These are phyloP conservation scores for Debaryomycetaceae sp. DNA, from an alignment of 1,139 yeast genomes.

Conservation along the genomic window DNA sequence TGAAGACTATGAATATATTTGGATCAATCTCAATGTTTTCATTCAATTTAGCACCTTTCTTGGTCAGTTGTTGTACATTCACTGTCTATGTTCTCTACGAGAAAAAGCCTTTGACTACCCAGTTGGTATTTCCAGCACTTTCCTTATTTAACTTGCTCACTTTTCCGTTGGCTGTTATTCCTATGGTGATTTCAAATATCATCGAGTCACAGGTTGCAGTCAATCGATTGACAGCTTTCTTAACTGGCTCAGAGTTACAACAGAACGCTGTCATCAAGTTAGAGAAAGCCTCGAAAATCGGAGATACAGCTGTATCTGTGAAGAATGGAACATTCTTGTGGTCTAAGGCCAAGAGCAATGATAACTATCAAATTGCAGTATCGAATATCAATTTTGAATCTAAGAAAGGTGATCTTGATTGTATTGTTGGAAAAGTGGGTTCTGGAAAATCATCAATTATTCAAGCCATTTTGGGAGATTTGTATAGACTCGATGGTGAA, in stretches of 20 bases:
- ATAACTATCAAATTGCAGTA: slow-evolving; percentile 68
- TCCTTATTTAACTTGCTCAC: slow-evolving; percentile 79
- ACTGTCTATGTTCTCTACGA: slow-evolving; percentile 70
- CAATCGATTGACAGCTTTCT: slow-evolving; percentile 68
- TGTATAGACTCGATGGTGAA: slow-evolving; percentile 73
- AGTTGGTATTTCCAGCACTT: slow-evolving; percentile 91
- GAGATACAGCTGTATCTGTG: slow-evolving; percentile 69
- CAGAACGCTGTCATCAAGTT: slow-evolving; percentile 64
- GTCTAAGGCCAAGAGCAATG: slow-evolving; percentile 69
- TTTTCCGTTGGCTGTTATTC: slow-evolving; percentile 92
- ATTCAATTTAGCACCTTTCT: slow-evolving; percentile 85
- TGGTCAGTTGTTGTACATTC: slow-evolving; percentile 90
- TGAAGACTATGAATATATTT: slow-evolving; percentile 73
- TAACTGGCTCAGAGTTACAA: slow-evolving; percentile 78
- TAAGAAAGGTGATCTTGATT: slow-evolving; percentile 75
- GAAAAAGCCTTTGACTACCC: slow-evolving; percentile 73
- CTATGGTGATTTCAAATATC: slow-evolving; percentile 80
- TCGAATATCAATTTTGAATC: slow-evolving; percentile 66
- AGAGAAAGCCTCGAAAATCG: slow-evolving; percentile 48
- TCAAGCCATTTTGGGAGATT: slow-evolving; percentile 82
- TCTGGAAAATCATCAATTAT: slow-evolving; percentile 87
- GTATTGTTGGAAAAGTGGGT: slow-evolving; percentile 93
- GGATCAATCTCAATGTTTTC: slow-evolving; percentile 72
- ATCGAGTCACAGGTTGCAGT: slow-evolving; percentile 92
- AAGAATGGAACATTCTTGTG: slow-evolving; percentile 82